A percentile compares a stretch with the other conserved stretches of the same genome.
Evolutionary conservation across 1,284 basidiomycete genomes (phyloP).

Genomic region (Sanguinoderma infundibulare): DNA sequence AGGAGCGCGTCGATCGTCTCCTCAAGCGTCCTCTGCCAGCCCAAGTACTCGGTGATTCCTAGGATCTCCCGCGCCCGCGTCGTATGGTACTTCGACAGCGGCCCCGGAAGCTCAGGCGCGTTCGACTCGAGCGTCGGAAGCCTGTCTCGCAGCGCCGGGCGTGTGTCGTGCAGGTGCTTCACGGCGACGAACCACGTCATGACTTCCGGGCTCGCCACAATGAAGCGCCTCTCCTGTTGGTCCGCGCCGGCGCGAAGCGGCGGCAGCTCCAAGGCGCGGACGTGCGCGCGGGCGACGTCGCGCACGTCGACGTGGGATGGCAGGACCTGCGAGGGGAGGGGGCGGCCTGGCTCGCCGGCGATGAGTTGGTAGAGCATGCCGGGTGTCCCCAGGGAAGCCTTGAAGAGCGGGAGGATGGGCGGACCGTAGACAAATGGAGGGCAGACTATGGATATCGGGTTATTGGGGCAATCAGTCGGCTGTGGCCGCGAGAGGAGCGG

Average conservation of each 20-base stretch:
- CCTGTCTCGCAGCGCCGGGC: slow-evolving; percentile 27
- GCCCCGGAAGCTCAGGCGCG: background rate
- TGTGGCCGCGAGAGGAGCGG: background rate
- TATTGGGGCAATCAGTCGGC: background rate
- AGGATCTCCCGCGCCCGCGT: slow-evolving; percentile 24
- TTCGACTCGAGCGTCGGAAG: slow-evolving; percentile 5
- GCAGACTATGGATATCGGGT: slow-evolving; percentile 12
- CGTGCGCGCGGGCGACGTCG: slow-evolving; percentile 1
- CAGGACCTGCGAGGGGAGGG: background rate
- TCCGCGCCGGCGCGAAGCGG: background rate
- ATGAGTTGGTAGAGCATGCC: slow-evolving; percentile 13
- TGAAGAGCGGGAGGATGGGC: background rate
- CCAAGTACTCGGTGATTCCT: slow-evolving; percentile 20
- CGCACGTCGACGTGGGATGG: background rate
- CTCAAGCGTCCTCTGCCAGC: slow-evolving; percentile 27
- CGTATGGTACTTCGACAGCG: slow-evolving; percentile 14
- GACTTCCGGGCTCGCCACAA: slow-evolving; percentile 16
- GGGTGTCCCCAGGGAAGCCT: slow-evolving; percentile 1
- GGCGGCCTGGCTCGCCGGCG: background rate
- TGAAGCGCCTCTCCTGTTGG: slow-evolving; percentile 22
- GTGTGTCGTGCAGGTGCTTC: slow-evolving; percentile 14
- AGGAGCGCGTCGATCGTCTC: slow-evolving; percentile 27
- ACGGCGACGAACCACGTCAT: background rate
- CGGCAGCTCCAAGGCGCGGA: background rate
- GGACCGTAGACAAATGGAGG: slow-evolving; percentile 2